Base-by-base conservation (phyloP, 768 basidiomycete genomes). In the Agrocybe pediades region DNA sequence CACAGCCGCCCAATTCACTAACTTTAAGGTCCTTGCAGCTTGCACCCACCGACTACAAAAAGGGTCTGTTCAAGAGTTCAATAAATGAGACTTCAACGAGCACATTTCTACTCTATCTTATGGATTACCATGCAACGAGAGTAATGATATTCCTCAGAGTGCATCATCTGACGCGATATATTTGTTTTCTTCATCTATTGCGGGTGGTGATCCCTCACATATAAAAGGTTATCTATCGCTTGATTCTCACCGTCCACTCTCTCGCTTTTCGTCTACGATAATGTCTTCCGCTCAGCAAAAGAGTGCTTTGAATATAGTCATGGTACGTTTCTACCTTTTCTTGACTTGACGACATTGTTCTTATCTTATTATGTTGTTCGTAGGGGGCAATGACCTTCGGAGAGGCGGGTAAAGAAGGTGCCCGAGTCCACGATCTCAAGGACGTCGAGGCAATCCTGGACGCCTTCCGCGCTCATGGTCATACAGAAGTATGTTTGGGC, bases 331-430 rank as follows among this genome's bases (percentile, higher is more conserved):
- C n/a, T n/a, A n/a, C n/a, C n/a, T n/a, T n/a, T n/a, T n/a, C n/a
- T n/a, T n/a, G n/a, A n/a, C n/a, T n/a, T n/a, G n/a, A n/a, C n/a
- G 21, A 11, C 59, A 16, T 61, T 41, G 8, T 21, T 13, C 15
- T n/a, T 53, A 19, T 24, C 24, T 4, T 25, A 9, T 16, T 42
- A 58, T 9, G 21, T 16, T 45, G 30, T 15, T 23, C 51, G 23
- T 30, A 81, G 80, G 81, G 81, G 20, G 75, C 79, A 26, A 81
- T 81, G 80, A 82, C 80, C 2, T 82, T 83, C 55, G 80, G 82
- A 16, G 73, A 70, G 26, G 65, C 67, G 19, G 81, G 81, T 2
- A 74, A 70, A 46, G 76, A 77, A 30, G 76, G 77, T 26, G 79
- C 80, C 8, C 71, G 82, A 11, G 79, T 84, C 1, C 74, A 80